Evolutionary conservation across 2,329 filamentous ascomycete genomes (phyloP), one percentile per base, ranked within the genome.

Genomic region (Dothideomycetes sp.): DNA sequence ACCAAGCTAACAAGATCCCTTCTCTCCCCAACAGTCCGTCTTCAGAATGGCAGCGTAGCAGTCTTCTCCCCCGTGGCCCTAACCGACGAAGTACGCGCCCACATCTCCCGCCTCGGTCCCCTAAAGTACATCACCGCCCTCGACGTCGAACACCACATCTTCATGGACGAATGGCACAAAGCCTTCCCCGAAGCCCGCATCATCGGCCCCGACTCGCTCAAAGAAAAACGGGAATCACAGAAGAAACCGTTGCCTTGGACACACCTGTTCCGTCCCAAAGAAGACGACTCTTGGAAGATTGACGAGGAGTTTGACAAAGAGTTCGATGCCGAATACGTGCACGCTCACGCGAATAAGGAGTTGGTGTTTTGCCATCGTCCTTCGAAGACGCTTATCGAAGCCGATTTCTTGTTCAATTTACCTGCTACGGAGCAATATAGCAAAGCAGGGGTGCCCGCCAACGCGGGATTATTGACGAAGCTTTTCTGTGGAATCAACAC

Each of bases 81-180:
- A 42, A 96, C 88, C 3, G 73, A 80, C 3, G 77, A 81, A 44
- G 79, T 87, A 27, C 77, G 81, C 58, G 67, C 84, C 37, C 65
- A 71, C 41, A 62, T 70, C 41, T 18, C 41, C 13, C 22, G 30
- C 17, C 36, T 50, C 9, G 51, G 80, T 35, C 71, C 77, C 29
- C 76, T 95, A 37, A 75, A 73, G 50, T 96, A 96, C 70, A 80
- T 98, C 50, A 70, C 89, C 18, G 89, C 91, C 1, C 77, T 82
- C 1, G 91, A 98, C 60, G 72, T 84, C 38, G 87, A 98, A 67
- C 91, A 98, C 63, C 91, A 98, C 71, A 85, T 98, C 59, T 93
- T 91, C 68, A 60, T 98, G 40, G 81, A 83, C 0, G 71, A 84
- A 34, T 98, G 91, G 89, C 78, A 83, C 53, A 67, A 74, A 34